These are phyloP conservation scores for Suillus sp. DNA, from an alignment of 768 basidiomycete species.

Conservation along the genomic window DNA sequence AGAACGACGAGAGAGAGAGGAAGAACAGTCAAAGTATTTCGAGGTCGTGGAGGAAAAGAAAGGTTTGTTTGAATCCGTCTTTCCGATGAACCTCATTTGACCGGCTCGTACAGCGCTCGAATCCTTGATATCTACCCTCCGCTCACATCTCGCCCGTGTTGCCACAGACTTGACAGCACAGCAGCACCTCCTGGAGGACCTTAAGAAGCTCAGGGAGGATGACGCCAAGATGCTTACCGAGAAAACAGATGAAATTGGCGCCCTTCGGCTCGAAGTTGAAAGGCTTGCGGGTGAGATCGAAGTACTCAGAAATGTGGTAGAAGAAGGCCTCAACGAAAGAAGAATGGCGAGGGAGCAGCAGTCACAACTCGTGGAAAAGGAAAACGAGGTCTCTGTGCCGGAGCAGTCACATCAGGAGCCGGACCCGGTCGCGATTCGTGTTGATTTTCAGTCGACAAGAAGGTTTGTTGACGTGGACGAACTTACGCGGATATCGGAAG, in stretches of 20 bases:
- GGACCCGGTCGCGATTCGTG: constrained; percentile 14
- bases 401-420: constrained; percentile 19
- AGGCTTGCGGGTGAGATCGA: constrained; percentile 83
- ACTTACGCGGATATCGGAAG: constrained; percentile 60
- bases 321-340: constrained; percentile 81
- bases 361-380: constrained; percentile 13
- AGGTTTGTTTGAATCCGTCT: constrained; percentile 48
- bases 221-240: constrained; percentile 59
- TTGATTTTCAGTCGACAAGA: constrained; percentile 15
- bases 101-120: constrained; percentile 63
- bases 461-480: constrained; percentile 61
- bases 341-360: constrained; percentile 52
- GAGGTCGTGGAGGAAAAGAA: constrained; percentile 89
- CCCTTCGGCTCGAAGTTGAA: constrained; percentile 76
- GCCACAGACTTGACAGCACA: constrained; percentile 81
- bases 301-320: constrained; percentile 82
- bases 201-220: constrained; percentile 62
- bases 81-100: constrained; percentile 14
- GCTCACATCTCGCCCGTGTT: constrained; percentile 73
- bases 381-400: constrained; percentile 11
- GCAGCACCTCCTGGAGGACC: constrained; percentile 65
- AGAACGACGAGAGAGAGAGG: constrained; percentile 36
- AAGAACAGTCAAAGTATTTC: constrained; percentile 55
- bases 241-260: constrained; percentile 67
- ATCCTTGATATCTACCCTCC: constrained; percentile 71